Conservation (phyloP, 208 protist species). For the Zelonia costaricensis region DNA sequence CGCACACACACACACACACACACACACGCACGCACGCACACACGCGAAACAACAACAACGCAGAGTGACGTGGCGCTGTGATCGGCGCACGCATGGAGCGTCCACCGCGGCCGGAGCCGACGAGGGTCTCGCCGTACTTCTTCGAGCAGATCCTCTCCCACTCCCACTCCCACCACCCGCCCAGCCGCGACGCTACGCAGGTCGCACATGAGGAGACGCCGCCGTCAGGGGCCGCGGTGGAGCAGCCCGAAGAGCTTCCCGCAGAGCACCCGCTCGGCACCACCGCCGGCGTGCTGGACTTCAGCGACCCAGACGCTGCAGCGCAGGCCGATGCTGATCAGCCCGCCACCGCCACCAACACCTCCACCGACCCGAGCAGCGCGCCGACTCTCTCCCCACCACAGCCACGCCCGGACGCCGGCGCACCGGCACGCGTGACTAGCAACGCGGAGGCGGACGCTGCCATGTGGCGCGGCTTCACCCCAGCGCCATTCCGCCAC, state of each 20-base stretch:
- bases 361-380: too few relatives aligned
- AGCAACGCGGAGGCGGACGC: constrained; percentile 8
- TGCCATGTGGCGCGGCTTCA: constrained; percentile 39
- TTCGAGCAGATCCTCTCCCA: constrained; percentile 50
- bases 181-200: background rate
- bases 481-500: constrained; percentile 25
- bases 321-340: too few relatives aligned
- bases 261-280: background rate
- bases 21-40: background rate
- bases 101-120: constrained; percentile 35
- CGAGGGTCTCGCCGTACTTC: constrained; percentile 48
- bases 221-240: too few relatives aligned
- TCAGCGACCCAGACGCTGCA: too few relatives aligned
- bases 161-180: too few relatives aligned
- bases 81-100: constrained; percentile 10
- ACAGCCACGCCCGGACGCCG: background rate
- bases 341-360: too few relatives aligned
- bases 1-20: background rate
- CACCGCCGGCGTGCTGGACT: background rate
- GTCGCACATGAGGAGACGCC: background rate
- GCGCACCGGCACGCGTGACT: constrained; percentile 14
- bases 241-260: background rate
- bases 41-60: background rate
- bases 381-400: background rate
- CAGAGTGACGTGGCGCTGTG: background rate